phyloP scores from a whole-genome alignment of 2,329 filamentous ascomycete genomes.

The Aspergillus transmontanensis region DNA sequence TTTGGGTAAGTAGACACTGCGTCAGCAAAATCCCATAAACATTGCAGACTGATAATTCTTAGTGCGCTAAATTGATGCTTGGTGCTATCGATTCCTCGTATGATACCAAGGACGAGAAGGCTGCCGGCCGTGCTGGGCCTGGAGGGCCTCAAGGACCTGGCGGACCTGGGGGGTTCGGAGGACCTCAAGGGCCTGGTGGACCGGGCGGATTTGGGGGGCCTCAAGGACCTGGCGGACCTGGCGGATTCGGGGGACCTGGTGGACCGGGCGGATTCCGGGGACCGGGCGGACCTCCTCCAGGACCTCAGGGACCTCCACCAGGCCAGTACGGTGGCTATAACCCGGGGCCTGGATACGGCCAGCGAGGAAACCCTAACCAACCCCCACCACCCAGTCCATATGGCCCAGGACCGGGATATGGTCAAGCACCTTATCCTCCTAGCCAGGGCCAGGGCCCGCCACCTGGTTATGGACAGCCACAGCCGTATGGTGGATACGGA shows the following conservation, averaged over 20 bases:
- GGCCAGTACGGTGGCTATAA: slow-evolving; percentile 41
- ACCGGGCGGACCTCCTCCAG: slow-evolving; percentile 20
- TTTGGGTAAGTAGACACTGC: slow-evolving; percentile 52
- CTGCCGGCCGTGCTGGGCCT: slow-evolving; percentile 36
- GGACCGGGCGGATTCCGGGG: not conserved
- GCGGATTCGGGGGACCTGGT: not conserved
- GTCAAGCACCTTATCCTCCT: slow-evolving; percentile 16
- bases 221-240: not conserved
- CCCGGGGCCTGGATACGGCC: slow-evolving; percentile 24
- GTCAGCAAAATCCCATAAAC: not conserved
- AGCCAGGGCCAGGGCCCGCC: slow-evolving; percentile 14
- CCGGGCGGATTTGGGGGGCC: too few relatives aligned
- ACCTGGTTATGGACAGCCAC: slow-evolving; percentile 26
- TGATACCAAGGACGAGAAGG: slow-evolving; percentile 66
- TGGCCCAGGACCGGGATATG: slow-evolving; percentile 9
- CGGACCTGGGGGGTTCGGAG: slow-evolving; percentile 15
- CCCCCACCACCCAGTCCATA: slow-evolving; percentile 12
- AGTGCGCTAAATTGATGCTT: slow-evolving; percentile 67
- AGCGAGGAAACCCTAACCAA: slow-evolving; percentile 24
- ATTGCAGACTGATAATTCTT: slow-evolving; percentile 17
- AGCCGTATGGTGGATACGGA: slow-evolving; percentile 29
- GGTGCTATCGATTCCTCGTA: slow-evolving; percentile 68
- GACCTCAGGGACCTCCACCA: slow-evolving; percentile 29
- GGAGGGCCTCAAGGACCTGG: not conserved
- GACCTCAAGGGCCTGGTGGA: slow-evolving; percentile 21